These are phyloP conservation scores for Acidiella bohemica DNA, from an alignment of 495 filamentous ascomycete species.

Conservation along the genomic window DNA sequence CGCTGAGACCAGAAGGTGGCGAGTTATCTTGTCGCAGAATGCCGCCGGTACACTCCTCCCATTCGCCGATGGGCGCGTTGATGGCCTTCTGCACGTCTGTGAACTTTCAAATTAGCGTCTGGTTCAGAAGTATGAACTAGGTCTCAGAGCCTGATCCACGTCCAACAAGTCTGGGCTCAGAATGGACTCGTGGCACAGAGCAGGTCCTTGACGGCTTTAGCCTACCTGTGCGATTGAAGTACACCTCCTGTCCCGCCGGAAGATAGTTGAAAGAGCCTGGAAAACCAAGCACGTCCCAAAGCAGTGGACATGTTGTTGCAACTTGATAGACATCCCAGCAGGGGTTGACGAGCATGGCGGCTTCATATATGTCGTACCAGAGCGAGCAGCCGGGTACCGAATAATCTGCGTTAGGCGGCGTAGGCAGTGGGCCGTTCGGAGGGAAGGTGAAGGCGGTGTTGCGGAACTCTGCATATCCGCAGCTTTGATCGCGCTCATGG, in stretches of 20 bases:
- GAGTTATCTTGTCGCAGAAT: constrained; percentile 38
- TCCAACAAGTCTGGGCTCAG: too few relatives aligned
- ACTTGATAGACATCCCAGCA: constrained; percentile 75
- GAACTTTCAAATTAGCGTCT: too few relatives aligned
- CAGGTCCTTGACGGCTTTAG: too few relatives aligned
- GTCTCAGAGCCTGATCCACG: too few relatives aligned
- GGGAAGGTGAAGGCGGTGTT: constrained; percentile 53
- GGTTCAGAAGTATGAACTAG: too few relatives aligned
- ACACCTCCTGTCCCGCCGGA: constrained; percentile 39
- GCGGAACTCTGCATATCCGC: constrained; percentile 53
- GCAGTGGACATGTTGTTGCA: constrained; percentile 56
- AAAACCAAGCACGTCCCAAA: constrained; percentile 64
- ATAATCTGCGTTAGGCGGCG: constrained; percentile 19
- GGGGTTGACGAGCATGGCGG: constrained; percentile 49
- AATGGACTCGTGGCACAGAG: too few relatives aligned
- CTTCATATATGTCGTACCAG: constrained; percentile 44
- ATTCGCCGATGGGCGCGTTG: constrained; percentile 50
- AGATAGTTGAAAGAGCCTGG: constrained; percentile 37
- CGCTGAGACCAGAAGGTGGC: constrained; percentile 22
- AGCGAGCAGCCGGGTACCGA: constrained; percentile 26
- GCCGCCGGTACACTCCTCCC: constrained; percentile 42
- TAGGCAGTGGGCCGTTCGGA: constrained; percentile 45
- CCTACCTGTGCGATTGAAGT: constrained; percentile 72
- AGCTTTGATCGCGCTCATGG: constrained; percentile 40
- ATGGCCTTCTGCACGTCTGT: constrained; percentile 65